Percentiles rank a stretch among this genome's conserved stretches.
These are phyloP conservation scores for Aspergillus sp. DNA, from an alignment of 2,329 filamentous ascomycete species.

Conservation along the genomic window DNA sequence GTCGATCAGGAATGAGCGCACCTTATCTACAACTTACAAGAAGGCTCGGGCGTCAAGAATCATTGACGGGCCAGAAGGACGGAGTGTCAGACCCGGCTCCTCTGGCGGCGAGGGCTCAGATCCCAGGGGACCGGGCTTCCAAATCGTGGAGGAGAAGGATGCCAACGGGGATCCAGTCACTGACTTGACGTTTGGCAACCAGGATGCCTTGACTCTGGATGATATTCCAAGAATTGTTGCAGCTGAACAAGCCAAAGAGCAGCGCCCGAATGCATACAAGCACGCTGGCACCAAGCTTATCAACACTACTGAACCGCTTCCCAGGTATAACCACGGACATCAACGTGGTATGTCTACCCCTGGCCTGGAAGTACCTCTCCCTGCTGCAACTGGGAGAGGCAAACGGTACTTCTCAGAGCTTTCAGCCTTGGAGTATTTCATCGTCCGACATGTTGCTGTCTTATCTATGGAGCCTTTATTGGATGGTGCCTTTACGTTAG, in stretches of 20 bases:
- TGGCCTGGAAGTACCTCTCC: conserved; percentile 44
- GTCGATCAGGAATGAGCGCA: conserved; percentile 91
- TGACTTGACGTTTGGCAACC: conserved; percentile 82
- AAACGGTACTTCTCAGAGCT: conserved; percentile 96
- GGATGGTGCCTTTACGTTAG: conserved; percentile 86
- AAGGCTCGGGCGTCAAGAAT: conserved; percentile 88
- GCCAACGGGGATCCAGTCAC: conserved; percentile 67
- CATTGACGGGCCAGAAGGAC: conserved; percentile 80
- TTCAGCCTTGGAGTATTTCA: conserved; percentile 94
- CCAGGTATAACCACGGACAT: conserved; percentile 67
- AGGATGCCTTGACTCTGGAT: conserved; percentile 89
- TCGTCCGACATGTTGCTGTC: conserved; percentile 91
- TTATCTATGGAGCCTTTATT: conserved; percentile 92
- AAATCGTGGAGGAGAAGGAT: conserved; percentile 79
- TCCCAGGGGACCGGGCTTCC: conserved; percentile 60
- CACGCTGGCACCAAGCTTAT: conserved; percentile 71
- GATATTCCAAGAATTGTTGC: conserved; percentile 96
- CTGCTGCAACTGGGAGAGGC: conserved; percentile 57
- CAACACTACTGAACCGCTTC: conserved; percentile 57
- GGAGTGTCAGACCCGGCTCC: conserved; percentile 68
- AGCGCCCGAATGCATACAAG: conserved; percentile 76
- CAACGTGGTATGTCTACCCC: conserved; percentile 65
- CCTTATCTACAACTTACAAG: conserved; percentile 87
- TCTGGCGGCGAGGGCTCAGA: conserved; percentile 61
- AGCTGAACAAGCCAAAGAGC: conserved; percentile 90